Percentiles rank a stretch among this genome's conserved stretches.
Conservation (phyloP, 306 rosid genomes). For the Citrullus colocynthis region DNA sequence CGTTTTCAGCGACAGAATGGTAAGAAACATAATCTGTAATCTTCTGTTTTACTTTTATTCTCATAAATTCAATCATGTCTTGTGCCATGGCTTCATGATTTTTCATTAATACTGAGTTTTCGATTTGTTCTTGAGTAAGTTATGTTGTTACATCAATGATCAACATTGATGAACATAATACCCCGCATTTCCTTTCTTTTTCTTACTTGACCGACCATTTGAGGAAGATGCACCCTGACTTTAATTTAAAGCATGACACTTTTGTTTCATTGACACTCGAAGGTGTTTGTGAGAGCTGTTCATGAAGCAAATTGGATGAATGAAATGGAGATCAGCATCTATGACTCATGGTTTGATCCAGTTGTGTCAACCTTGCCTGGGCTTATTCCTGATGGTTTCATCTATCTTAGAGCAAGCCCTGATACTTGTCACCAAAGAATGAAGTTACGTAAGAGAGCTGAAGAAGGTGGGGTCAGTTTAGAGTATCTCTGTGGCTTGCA, state of each 20-base stretch:
- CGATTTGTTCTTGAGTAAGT: not conserved
- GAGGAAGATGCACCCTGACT: not conserved
- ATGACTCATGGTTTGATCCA: conserved; percentile 98
- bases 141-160: not conserved
- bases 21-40: conserved; percentile 19
- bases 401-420: conserved; percentile 97
- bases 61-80: not conserved
- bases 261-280: conserved; percentile 19
- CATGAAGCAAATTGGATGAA: conserved; percentile 99
- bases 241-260: not conserved
- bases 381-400: conserved; percentile 88
- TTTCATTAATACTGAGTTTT: not conserved
- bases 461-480: conserved; percentile 83
- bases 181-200: not conserved
- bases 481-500: conserved; percentile 78
- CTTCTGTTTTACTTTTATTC: not conserved
- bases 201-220: not conserved
- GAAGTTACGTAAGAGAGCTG: conserved; percentile 65
- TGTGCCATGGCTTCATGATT: conserved; percentile 6
- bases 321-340: conserved; percentile 98
- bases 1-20: conserved; percentile 97
- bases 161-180: not conserved
- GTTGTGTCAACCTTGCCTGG: conserved; percentile 94
- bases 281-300: conserved; percentile 97
- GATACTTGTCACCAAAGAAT: conserved; percentile 95